Evolutionary conservation across 1,284 basidiomycete genomes (phyloP), one percentile per base, ranked within the genome.

Genomic region (Leccinum idahoense): DNA sequence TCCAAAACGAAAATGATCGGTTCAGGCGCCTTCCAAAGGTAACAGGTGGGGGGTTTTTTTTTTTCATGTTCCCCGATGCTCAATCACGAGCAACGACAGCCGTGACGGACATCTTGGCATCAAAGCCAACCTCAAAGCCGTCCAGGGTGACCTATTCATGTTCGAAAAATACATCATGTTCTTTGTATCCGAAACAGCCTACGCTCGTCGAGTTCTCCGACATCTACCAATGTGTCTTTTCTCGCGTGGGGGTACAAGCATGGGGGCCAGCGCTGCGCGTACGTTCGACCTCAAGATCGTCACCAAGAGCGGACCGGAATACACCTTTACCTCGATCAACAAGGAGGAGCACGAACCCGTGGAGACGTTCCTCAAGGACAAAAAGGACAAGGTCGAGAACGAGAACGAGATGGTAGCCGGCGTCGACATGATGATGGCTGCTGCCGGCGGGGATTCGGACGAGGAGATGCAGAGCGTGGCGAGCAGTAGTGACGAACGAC

Each of bases 381-480:
- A 97, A 82, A 96, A 96, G 76, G 85, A 98, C 67, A 86, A 89
- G 69, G 85, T 97, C 65, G 23, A 23, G 23, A 23, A 23, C 23
- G 97, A 98, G 86, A 98, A 96, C 76, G 95, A 98, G 84, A 95
- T 97, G 85, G 90, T 94, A 63, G 82, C 85, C 11, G 96, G 98
- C 71, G 89, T 88, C 20, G 90, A 92, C 60, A 78, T 89, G 72
- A 78, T 88, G 68, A 79, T 91, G 64, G 88, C 88, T 29, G 89
- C 84, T 32, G 86, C 79, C 29, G 89, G 78, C 5, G 85, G 84
- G 15, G 89, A 92, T 67, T 89, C 93, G 62, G 93, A 93, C 53
- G 93, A 94, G 68, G 89, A 92, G 70, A 93, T 92, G 86, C 87
- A 89, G 72, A 91, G 88, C 70, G 86, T 87, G 10, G 84, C 84